Evolutionary conservation across 768 basidiomycete genomes (phyloP), one percentile per base, ranked within the genome.

Genomic region (Lentinula lateritia): DNA sequence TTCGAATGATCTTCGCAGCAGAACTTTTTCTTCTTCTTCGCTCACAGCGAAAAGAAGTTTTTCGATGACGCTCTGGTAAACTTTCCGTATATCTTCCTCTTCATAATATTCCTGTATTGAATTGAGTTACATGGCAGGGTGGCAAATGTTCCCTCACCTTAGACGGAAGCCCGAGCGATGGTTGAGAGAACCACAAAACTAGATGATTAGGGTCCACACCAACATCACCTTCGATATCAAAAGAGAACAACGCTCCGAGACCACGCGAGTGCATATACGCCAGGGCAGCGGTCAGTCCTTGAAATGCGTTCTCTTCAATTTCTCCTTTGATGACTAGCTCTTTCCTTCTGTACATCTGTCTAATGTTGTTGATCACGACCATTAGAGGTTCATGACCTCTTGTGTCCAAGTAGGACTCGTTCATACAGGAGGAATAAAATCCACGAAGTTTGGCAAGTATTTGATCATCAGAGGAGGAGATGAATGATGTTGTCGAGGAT

Each of bases 191-290:
- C 90, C 90, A 94, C 13, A 94, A 78, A 0, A 82, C 81, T 87
- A 96, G 93, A 54, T 80, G 77, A 67, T 95, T 92, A 0, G 95
- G 93, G 67, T 97, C 93, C 5, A 84, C 79, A 7, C 88, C 93
- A 23, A 86, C 83, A 70, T 98, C 95, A 35, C 95, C 95, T 62
- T 96, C 93, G 61, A 95, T 81, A n/a, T 77, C 78, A 65, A 94
- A 89, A n/a, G 80, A 76, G 67, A 98, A 92, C 12, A 98, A 73
- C 1, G 84, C 89, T 18, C 83, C 82, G 62, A 96, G 82, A 48
- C 87, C 93, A 76, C 86, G 80, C 23, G 95, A 92, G 70, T 98
- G 95, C 57, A 96, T 78, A 71, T 84, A 97, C 6, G 92, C 87
- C 50, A 97, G 71, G 0, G 92, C 88, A 45, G 89, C 86, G 2